Base-by-base conservation (phyloP, 495 filamentous ascomycete species). In the Aspergillus diversus region DNA sequence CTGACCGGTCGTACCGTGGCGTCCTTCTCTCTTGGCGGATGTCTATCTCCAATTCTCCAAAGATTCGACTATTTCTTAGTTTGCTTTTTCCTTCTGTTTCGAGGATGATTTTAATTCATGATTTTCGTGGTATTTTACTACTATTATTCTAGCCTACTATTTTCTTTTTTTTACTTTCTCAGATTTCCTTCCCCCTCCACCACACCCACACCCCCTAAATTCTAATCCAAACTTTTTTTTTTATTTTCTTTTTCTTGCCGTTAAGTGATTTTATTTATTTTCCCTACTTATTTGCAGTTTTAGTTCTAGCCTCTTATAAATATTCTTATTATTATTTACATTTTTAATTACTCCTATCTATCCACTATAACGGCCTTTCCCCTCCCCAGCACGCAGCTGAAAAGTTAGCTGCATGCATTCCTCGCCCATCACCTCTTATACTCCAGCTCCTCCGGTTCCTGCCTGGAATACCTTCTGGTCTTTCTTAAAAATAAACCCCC, bases 1-100 rank as follows among this genome's bases (percentile, higher is more conserved):
- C 60, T 69, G 63, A 69, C 66, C 58, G 57, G 66, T 55, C 61
- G 66, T 64, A 57, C 59, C 64, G 50, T 63, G 59, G 59, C 64
- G 64, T 54, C 56, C 46, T 47, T 57, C 39, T 16, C 37, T 59
- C 53, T 55, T 60, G 57, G 57, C 27, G 55, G 9, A 37, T 46
- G 5, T 61, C 47, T 61, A 47, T 50, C 35, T 52, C 57, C 54
- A 60, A 60, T 33, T 52, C 66, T 56, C 62, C 51, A 58, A 54
- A 63, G 51, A 60, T 63, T 66, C 33, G 47, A 67, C 65, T 60
- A 72, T 63, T 64, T 50, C 54, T 57, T 42, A 56, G 33, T 63
- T 67, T 67, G 42, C 52, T 59, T 66, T 54, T 69, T 63, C 42
- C 59, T 63, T 52, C 48, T 63, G 50, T 63, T 48, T 58, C 46